phyloP scores from a whole-genome alignment of 352 stramenopile species.

The Elongisporangium anandrum region DNA sequence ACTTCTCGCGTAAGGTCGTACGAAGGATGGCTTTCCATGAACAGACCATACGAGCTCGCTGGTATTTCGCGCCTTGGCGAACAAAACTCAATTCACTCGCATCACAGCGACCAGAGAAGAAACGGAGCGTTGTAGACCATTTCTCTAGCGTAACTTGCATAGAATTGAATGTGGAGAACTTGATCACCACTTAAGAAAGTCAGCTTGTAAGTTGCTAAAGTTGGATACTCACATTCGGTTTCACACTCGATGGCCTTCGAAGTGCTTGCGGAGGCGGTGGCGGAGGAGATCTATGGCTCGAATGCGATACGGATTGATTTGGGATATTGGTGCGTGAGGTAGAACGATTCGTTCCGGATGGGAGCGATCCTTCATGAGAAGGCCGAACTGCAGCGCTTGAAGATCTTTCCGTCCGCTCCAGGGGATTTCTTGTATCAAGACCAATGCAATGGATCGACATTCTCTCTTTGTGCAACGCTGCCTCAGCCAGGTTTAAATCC shows the following conservation, averaged over 20 bases:
- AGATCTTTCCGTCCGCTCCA: neutral
- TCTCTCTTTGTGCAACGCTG: slow-evolving; percentile 30
- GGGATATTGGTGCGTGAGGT: slow-evolving; percentile 1
- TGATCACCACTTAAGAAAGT: neutral
- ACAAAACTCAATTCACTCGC: neutral
- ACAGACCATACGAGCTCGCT: neutral
- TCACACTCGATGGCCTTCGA: neutral
- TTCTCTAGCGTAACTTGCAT: no score
- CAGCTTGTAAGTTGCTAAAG: slow-evolving; percentile 3
- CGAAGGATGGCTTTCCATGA: neutral
- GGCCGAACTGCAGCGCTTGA: neutral
- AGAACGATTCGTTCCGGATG: neutral
- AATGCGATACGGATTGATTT: no score
- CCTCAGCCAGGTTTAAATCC: slow-evolving; percentile 5
- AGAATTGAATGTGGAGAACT: no score
- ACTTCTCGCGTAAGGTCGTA: neutral
- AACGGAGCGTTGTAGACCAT: no score
- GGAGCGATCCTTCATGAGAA: neutral
- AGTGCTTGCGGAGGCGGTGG: slow-evolving; percentile 2
- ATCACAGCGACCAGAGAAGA: no score
- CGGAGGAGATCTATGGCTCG: neutral
- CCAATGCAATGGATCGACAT: slow-evolving; percentile 40
- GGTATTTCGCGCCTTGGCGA: neutral
- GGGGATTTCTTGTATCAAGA: slow-evolving; percentile 17
- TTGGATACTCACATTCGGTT: slow-evolving; percentile 7